Conservation (phyloP, 2,329 filamentous ascomycete species). For the Penicillium italicum region DNA sequence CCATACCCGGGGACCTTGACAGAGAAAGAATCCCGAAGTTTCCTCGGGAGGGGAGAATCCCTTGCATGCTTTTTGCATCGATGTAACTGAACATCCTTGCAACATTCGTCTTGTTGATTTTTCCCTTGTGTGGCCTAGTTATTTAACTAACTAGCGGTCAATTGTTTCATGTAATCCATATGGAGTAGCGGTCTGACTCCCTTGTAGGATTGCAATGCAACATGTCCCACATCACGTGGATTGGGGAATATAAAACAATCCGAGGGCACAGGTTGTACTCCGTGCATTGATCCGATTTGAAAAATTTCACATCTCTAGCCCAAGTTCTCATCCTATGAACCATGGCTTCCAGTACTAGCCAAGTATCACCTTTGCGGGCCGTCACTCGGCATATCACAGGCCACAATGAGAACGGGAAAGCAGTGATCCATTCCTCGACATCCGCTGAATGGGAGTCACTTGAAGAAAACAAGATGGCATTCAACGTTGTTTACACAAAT, state of each 20-base stretch:
- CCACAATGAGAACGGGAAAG: constrained; percentile 36
- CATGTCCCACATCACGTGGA: neutral
- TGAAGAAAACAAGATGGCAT: constrained; percentile 33
- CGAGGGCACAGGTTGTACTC: neutral
- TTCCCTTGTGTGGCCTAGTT: no score
- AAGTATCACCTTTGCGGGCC: constrained; percentile 28
- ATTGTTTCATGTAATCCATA: no score
- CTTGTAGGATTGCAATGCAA: no score
- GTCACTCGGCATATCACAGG: constrained; percentile 38
- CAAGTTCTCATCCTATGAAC: neutral
- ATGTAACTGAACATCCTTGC: neutral
- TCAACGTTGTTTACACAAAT: constrained; percentile 42
- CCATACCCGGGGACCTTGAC: neutral
- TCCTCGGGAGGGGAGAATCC: neutral
- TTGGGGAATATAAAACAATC: neutral
- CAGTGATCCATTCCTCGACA: constrained; percentile 36
- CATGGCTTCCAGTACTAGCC: constrained; percentile 21
- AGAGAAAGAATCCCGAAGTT: neutral
- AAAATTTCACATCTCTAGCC: neutral
- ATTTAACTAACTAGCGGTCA: no score
- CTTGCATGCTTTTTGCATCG: neutral
- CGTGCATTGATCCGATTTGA: neutral
- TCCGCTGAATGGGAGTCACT: constrained; percentile 28
- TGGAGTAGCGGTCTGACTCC: no score
- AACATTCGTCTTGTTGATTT: neutral